Base-by-base conservation (phyloP, 1,284 basidiomycete genomes). In the Puccinia polysora region DNA sequence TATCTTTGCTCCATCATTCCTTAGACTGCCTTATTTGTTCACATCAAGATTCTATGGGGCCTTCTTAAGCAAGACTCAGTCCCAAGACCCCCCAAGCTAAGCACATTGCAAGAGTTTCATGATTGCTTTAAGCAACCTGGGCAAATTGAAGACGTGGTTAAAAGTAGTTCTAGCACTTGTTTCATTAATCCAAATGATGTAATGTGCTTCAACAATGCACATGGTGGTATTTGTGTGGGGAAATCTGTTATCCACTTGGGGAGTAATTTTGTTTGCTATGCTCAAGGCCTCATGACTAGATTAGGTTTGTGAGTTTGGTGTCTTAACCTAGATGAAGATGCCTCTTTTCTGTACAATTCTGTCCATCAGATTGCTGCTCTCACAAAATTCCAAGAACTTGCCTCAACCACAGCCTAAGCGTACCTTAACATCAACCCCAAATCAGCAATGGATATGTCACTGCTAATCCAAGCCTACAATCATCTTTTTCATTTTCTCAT, bases 11-110 rank as follows among this genome's bases (percentile, higher is more conserved):
- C 4, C n/a, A 12, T 32, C 7, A n/a, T 10, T 45, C 34, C 4
- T 6, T 49, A 63, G 43, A 49, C 60, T 2, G 60, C 60, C 1
- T 47, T 63, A n/a, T 63, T 63, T 49, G 43, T 63, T 18, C 60
- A 63, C 43, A 63, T 67, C 36, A 67, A 67, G 36, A 43, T 67
- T 2, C 52, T 56, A 23, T 67, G 64, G 64, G 64, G 64, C 36
- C 38, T 67, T 18, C n/a, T 67, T 30, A 67, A 67, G 32, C 50
- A 53, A 28, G 52, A 67, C 12, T 32, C 49, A 4, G 64, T 67
- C 43, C 64, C 64, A 43, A 12, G 10, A 12, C 10, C 52, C 38
- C 52, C 52, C 18, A 36, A 67, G 7, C 12, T 55, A 14, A 28
- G 23, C 20, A 53, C 34, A 0, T 28, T 67, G 20, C n/a, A 56